Evolutionary conservation across 2,329 filamentous ascomycete genomes (phyloP), one percentile per base, ranked within the genome.

Genomic region (Claviceps digitariae): DNA sequence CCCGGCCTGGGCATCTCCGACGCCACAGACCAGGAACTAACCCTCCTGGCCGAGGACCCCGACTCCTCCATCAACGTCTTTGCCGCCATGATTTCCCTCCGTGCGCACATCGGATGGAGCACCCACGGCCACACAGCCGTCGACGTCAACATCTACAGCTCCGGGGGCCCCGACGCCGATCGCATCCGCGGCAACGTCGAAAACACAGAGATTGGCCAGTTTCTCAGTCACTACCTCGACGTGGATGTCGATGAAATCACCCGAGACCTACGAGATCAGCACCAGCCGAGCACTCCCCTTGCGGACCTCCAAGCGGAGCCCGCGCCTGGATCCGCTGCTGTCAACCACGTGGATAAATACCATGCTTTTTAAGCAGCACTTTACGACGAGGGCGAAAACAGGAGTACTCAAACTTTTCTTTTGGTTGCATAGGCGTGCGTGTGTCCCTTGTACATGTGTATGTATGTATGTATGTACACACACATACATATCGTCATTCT

Each of bases 141-240:
- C 8, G 93, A 98, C 65, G 93, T 98, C 49, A 98, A 98, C 68
- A 88, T 98, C 59, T 98, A 97, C 71, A 85, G 87, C 51, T 90
- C 86, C 0, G 75, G 76, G 47, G 83, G 87, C 3, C 75, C 79
- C 0, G 75, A 79, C 40, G 79, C 83, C 0, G 76, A 79, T 45
- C 74, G 77, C 15, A 74, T 95, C 7, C 72, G 80, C 3, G 91
- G 91, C 8, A 97, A 97, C 66, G 84, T 94, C 52, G 93, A 98
- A 73, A 98, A 98, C 66, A 97, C 84, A 0, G 90, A 97, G 27
- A 78, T 98, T 1, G 93, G 93, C 36, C 73, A 78, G 46, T 98
- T 96, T 67, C 70, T 98, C 54, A 74, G 81, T 8, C 72, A 82
- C 9, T 98, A 93, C 63, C 77, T 98, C 0, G 79, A 79, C 49